Conservation (phyloP, 306 rosid genomes). For the Ceratonia siliqua region DNA sequence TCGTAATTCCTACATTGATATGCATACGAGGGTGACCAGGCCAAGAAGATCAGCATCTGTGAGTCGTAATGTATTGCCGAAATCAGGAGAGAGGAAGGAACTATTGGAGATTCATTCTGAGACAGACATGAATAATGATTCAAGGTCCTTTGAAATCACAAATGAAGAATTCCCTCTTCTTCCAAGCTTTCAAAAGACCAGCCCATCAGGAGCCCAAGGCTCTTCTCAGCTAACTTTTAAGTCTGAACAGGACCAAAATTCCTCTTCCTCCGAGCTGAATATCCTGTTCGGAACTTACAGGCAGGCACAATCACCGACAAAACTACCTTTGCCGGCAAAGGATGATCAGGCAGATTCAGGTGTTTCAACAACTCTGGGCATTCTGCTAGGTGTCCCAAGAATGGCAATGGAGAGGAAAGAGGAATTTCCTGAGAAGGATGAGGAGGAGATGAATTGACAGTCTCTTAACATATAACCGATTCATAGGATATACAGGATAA, state of each 20-base stretch:
- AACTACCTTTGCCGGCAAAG: conserved; percentile 25
- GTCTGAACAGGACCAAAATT: neutral
- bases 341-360: conserved; percentile 24
- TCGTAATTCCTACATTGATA: conserved; percentile 32
- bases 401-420: conserved; percentile 21
- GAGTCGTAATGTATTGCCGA: neutral
- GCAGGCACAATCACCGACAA: neutral
- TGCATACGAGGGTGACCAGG: conserved; percentile 16
- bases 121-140: conserved; percentile 3
- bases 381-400: conserved; percentile 13
- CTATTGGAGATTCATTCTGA: conserved; percentile 24
- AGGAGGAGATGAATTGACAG: conserved; percentile 31
- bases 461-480: conserved; percentile 9
- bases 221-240: neutral
- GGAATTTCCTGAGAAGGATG: conserved; percentile 1
- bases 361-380: conserved; percentile 29
- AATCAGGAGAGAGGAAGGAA: conserved; percentile 32
- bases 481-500: conserved; percentile 21
- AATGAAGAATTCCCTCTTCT: conserved; percentile 51
- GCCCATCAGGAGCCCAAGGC: conserved; percentile 15
- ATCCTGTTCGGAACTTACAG: conserved; percentile 31
- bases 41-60: conserved; percentile 17
- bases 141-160: conserved; percentile 31
- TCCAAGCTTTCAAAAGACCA: conserved; percentile 16
- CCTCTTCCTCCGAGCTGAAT: conserved; percentile 1